A percentile compares a stretch with the other conserved stretches of the same genome.
Evolutionary conservation across 768 basidiomycete genomes (phyloP).

Genomic region (Lyophyllum atratum): DNA sequence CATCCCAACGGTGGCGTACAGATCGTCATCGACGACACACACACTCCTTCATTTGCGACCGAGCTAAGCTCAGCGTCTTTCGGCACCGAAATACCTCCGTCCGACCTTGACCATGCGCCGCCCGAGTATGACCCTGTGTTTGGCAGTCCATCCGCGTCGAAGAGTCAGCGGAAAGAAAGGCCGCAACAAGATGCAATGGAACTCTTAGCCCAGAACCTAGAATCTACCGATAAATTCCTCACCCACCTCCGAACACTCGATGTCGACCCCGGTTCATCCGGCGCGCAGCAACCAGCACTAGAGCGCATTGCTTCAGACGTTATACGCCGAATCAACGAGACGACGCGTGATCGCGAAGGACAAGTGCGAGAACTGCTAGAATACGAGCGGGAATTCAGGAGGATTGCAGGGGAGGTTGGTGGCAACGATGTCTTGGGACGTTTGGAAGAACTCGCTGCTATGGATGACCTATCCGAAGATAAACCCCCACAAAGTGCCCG

Average conservation of each 20-base stretch:
- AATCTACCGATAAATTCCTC: slow-evolving; percentile 78
- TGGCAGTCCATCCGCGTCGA: slow-evolving; percentile 36
- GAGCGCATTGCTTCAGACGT: slow-evolving; percentile 76
- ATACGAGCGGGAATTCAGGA: slow-evolving; percentile 78
- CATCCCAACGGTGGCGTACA: slow-evolving; percentile 32
- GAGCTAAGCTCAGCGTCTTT: slow-evolving; percentile 37
- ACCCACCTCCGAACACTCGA: slow-evolving; percentile 72
- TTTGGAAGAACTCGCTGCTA: slow-evolving; percentile 60
- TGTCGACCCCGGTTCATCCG: slow-evolving; percentile 41
- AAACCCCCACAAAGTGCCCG: slow-evolving; percentile 16
- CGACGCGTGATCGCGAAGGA: slow-evolving; percentile 73
- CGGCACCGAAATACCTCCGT: slow-evolving; percentile 23
- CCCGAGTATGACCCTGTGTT: slow-evolving; percentile 49
- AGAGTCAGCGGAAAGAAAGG: slow-evolving; percentile 27
- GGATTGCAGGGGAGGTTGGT: slow-evolving; percentile 76
- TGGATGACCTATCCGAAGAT: slow-evolving; percentile 47
- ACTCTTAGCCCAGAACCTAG: slow-evolving; percentile 70
- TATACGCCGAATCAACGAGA: slow-evolving; percentile 76
- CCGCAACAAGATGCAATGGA: slow-evolving; percentile 65
- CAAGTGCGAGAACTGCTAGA: slow-evolving; percentile 80
- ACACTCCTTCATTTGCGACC: slow-evolving; percentile 43
- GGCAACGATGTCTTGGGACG: slow-evolving; percentile 72
- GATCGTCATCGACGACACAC: slow-evolving; percentile 29
- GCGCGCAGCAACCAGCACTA: slow-evolving; percentile 45
- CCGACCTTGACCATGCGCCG: slow-evolving; percentile 29